These are phyloP conservation scores for Teratosphaeriaceae sp. DNA, from an alignment of 2,329 filamentous ascomycete species.

Conservation along the genomic window DNA sequence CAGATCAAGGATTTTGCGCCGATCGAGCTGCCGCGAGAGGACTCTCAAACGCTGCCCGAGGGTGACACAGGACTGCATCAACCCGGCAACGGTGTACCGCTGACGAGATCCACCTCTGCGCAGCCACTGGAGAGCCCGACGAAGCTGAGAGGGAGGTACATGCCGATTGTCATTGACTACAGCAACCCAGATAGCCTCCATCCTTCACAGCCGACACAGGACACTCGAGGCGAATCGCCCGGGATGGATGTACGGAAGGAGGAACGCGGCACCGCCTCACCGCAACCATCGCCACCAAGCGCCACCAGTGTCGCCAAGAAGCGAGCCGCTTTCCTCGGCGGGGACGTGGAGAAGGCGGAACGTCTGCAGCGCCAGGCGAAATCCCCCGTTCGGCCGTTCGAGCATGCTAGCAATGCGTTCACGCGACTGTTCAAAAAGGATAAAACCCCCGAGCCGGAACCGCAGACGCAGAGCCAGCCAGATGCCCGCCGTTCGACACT, in stretches of 20 bases:
- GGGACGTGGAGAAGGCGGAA: slow-evolving; percentile 21
- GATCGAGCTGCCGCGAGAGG: neutral
- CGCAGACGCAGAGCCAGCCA: slow-evolving; percentile 2
- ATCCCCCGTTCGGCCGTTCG: slow-evolving; percentile 31
- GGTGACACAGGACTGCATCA: too few relatives aligned
- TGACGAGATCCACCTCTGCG: neutral
- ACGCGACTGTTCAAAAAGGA: slow-evolving; percentile 30
- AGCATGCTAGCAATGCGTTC: slow-evolving; percentile 33
- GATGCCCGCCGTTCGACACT: neutral
- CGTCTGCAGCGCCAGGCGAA: slow-evolving; percentile 26
- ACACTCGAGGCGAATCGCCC: slow-evolving; percentile 5
- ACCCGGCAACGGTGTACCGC: too few relatives aligned
- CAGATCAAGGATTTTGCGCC: neutral
- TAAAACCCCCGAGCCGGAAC: slow-evolving; percentile 11
- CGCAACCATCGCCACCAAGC: neutral
- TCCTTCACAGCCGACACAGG: neutral
- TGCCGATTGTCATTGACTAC: slow-evolving; percentile 14
- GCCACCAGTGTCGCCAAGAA: slow-evolving; percentile 13
- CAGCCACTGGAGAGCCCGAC: slow-evolving; percentile 1
- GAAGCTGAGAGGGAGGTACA: slow-evolving; percentile 8
- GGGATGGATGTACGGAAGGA: neutral
- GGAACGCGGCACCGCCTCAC: neutral
- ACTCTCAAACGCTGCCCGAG: slow-evolving; percentile 3
- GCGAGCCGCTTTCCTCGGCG: slow-evolving; percentile 24
- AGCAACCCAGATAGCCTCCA: slow-evolving; percentile 1